Evolutionary conservation across 2,329 filamentous ascomycete species (phyloP).

Genomic region (Sarocladium oryzae): DNA sequence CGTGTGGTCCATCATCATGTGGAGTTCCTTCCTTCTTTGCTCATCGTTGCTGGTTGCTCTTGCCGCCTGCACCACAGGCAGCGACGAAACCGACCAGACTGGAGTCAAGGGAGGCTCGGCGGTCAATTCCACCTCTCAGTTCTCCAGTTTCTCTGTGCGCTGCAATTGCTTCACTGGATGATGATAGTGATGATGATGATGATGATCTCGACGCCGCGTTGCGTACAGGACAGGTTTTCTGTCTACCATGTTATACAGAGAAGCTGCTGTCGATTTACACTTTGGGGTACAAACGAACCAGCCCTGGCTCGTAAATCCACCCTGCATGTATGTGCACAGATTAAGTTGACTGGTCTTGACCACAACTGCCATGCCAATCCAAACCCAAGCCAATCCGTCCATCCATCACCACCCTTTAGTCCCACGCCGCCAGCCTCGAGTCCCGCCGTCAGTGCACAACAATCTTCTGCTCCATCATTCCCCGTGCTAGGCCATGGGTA

Average conservation of each 20-base stretch:
- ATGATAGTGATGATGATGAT: background rate
- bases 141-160: too few species aligned
- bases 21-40: slow-evolving; percentile 4
- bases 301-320: background rate
- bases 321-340: background rate
- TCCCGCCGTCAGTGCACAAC: slow-evolving; percentile 3
- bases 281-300: background rate
- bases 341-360: background rate
- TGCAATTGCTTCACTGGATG: background rate
- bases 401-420: background rate
- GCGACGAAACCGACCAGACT: background rate
- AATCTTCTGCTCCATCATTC: background rate
- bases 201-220: too few species aligned
- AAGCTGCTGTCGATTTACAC: slow-evolving; percentile 3
- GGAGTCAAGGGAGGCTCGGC: too few species aligned
- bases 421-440: slow-evolving; percentile 2
- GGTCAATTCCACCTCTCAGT: too few species aligned
- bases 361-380: slow-evolving; percentile 5
- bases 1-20: background rate
- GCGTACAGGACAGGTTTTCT: too few species aligned
- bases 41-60: background rate
- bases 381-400: background rate
- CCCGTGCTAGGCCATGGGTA: too few species aligned
- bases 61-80: background rate
- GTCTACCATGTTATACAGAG: background rate